Conservation (phyloP, 1,284 basidiomycete genomes). For the Agaricales sp. region DNA sequence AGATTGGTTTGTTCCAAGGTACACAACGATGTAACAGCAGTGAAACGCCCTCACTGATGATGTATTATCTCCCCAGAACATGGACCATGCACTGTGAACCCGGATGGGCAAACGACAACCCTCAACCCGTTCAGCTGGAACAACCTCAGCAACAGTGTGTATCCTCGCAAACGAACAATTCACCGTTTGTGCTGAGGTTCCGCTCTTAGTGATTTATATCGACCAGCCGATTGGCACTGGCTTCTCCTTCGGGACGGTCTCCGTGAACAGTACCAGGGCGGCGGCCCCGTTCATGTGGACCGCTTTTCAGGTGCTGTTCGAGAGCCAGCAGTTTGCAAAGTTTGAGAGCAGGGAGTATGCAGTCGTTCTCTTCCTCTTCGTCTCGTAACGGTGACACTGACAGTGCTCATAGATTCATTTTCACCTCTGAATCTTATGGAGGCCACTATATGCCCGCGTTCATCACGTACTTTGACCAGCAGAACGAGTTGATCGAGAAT, state of each 20-base stretch:
- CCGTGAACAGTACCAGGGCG: conserved; percentile 42
- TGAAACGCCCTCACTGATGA: no score
- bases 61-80: no score
- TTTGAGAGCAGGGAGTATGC: conserved; percentile 50
- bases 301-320: conserved; percentile 61
- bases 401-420: conserved; percentile 36
- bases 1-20: no score
- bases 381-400: background rate
- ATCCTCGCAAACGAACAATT: no score
- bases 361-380: conserved; percentile 11
- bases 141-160: no score
- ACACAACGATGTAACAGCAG: no score
- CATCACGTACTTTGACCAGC: conserved; percentile 55
- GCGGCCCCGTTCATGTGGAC: no score
- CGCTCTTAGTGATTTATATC: no score
- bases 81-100: no score
- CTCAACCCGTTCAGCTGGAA: no score
- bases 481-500: conserved; percentile 45
- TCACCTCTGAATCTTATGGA: conserved; percentile 57
- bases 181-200: no score
- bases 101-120: no score
- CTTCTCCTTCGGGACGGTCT: conserved; percentile 50
- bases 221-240: conserved; percentile 67
- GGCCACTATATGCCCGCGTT: conserved; percentile 61
- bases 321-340: conserved; percentile 47